These are phyloP conservation scores for Backusella sp. DNA, from an alignment of 192 early-diverging fungal species.

Conservation along the genomic window DNA sequence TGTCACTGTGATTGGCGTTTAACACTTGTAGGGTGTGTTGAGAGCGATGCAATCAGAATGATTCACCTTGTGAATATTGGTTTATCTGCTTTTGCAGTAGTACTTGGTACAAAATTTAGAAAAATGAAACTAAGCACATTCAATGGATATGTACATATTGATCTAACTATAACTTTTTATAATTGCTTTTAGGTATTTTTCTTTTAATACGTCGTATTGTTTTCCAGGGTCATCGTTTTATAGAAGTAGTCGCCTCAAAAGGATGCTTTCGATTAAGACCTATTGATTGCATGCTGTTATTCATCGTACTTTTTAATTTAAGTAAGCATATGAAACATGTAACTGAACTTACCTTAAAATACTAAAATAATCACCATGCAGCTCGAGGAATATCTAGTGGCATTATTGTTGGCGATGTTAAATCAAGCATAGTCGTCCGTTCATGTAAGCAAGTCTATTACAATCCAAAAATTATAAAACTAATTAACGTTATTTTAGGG, in stretches of 20 bases:
- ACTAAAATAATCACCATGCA: background rate
- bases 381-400: conserved; percentile 23
- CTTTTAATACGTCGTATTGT: conserved; percentile 13
- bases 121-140: background rate
- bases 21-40: conserved; percentile 18
- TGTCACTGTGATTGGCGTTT: conserved; percentile 26
- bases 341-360: background rate
- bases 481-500: background rate
- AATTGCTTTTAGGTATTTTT: conserved; percentile 5
- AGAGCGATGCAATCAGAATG: conserved; percentile 9
- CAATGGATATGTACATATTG: background rate
- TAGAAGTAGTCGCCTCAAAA: background rate
- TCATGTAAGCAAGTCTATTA: conserved; percentile 15
- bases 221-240: conserved; percentile 23
- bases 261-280: conserved; percentile 28
- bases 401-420: conserved; percentile 20
- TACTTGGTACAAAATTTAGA: conserved; percentile 18
- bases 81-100: conserved; percentile 12
- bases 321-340: conserved; percentile 13
- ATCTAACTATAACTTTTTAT: background rate
- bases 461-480: background rate
- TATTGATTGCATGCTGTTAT: conserved; percentile 24
- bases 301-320: conserved; percentile 24
- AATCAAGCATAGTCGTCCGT: conserved; percentile 10
- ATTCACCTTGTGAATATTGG: conserved; percentile 22